Percentiles rank a stretch among this genome's conserved stretches.
Evolutionary conservation across 306 rosid species (phyloP).

Genomic region (Quillaja saponaria): DNA sequence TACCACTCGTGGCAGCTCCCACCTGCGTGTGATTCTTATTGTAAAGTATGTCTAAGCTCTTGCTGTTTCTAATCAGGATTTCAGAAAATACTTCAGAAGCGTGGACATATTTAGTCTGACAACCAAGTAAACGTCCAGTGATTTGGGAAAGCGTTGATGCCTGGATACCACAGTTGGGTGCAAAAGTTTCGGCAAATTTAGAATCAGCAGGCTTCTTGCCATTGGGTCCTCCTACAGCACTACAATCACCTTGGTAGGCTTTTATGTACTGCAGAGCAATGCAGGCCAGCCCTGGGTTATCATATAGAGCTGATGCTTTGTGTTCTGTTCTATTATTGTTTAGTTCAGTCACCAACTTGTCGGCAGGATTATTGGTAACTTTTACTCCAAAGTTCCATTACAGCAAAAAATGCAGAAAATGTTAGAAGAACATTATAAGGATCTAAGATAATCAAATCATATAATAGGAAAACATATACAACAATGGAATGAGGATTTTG

Average conservation of each 20-base stretch:
- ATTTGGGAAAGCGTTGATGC: conserved; percentile 63
- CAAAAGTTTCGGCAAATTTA: conserved; percentile 66
- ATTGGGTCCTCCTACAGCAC: conserved; percentile 77
- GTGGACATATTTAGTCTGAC: conserved; percentile 67
- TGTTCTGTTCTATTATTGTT: conserved; percentile 49
- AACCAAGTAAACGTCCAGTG: conserved; percentile 88
- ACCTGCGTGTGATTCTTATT: conserved; percentile 76
- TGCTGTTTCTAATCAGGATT: conserved; percentile 61
- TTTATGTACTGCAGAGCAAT: conserved; percentile 89
- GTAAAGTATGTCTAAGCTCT: conserved; percentile 72
- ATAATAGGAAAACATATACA: background rate
- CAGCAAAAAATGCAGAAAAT: background rate
- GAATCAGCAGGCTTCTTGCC: conserved; percentile 87
- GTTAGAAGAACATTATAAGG: too few relatives aligned
- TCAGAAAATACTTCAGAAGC: conserved; percentile 74
- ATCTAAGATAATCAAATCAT: background rate
- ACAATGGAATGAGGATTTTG: too few relatives aligned
- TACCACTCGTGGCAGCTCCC: conserved; percentile 87
- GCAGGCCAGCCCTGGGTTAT: conserved; percentile 83
- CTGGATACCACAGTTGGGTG: conserved; percentile 73
- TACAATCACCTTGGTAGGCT: conserved; percentile 72
- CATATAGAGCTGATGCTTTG: conserved; percentile 38
- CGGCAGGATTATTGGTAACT: conserved; percentile 56
- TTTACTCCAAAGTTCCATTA: conserved; percentile 42
- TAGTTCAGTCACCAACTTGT: conserved; percentile 42